Evolutionary conservation across 1,284 basidiomycete genomes (phyloP).

Genomic region (Mycena sp.): DNA sequence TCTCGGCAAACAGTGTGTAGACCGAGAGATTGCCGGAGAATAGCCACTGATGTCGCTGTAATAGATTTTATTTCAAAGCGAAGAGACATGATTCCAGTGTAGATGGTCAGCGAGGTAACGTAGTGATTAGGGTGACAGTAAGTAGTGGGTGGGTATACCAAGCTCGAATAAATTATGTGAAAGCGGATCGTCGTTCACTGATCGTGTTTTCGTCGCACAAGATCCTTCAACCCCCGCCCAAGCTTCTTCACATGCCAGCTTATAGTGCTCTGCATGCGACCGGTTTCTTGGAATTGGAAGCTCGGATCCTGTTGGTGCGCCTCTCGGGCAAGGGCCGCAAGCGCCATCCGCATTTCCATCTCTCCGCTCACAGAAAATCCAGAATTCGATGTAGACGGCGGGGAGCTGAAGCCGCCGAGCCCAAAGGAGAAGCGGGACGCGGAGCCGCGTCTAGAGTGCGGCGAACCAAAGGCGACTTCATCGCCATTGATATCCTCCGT

Average conservation of each 20-base stretch:
- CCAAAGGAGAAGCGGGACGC: slow-evolving; percentile 18
- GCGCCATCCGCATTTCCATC: slow-evolving; percentile 64
- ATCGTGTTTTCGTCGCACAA: slow-evolving; percentile 17
- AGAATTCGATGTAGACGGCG: slow-evolving; percentile 22
- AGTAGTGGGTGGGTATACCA: background rate
- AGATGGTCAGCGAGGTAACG: too few relatives aligned
- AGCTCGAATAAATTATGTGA: background rate
- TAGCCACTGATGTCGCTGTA: too few relatives aligned
- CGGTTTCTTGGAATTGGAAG: slow-evolving; percentile 16
- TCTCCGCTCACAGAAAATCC: slow-evolving; percentile 69
- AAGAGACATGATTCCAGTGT: too few relatives aligned
- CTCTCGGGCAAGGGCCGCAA: slow-evolving; percentile 43
- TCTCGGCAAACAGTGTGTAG: too few relatives aligned
- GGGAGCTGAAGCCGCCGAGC: slow-evolving; percentile 5
- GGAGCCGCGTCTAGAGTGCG: too few relatives aligned
- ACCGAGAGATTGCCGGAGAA: too few relatives aligned
- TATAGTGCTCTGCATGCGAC: slow-evolving; percentile 8
- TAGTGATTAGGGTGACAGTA: too few relatives aligned
- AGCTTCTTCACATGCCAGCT: slow-evolving; percentile 16
- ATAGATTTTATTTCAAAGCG: too few relatives aligned
- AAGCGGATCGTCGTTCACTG: background rate
- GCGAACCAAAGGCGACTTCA: too few relatives aligned
- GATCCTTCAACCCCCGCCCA: slow-evolving; percentile 22
- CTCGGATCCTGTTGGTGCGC: background rate
- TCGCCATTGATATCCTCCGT: background rate